These are phyloP conservation scores for Catunica adiposa DNA, from an alignment of 2,329 filamentous ascomycete species.

Conservation along the genomic window DNA sequence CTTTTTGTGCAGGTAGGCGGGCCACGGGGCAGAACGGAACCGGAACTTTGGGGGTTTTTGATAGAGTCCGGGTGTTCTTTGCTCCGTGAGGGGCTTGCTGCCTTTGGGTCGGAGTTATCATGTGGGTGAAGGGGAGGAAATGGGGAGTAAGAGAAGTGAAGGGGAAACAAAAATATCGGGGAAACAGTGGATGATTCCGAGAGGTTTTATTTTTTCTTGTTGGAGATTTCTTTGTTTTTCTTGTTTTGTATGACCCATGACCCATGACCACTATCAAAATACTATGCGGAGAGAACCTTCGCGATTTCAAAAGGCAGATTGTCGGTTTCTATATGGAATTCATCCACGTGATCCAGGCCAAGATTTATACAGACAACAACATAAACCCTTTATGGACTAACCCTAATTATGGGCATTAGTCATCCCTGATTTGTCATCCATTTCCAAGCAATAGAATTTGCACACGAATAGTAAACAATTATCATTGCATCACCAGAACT, in stretches of 20 bases:
- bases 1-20: too few species aligned
- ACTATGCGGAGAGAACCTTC: slow-evolving; percentile 3
- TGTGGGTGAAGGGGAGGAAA: not conserved
- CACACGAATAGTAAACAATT: not conserved
- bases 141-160: not conserved
- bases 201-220: not conserved
- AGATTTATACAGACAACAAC: too few species aligned
- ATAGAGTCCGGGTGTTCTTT: not conserved
- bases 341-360: too few species aligned
- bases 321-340: not conserved
- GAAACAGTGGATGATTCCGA: not conserved
- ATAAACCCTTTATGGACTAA: too few species aligned
- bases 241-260: not conserved
- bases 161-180: not conserved
- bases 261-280: slow-evolving; percentile 7
- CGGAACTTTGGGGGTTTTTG: too few species aligned
- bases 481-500: too few species aligned
- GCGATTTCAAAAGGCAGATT: not conserved
- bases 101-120: not conserved
- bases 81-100: not conserved
- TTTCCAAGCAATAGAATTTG: not conserved
- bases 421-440: not conserved
- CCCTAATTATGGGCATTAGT: too few species aligned
- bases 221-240: slow-evolving; percentile 4
- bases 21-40: too few species aligned